A percentile compares a stretch with the other conserved stretches of the same genome.
phyloP scores from a whole-genome alignment of 2,329 filamentous ascomycete genomes.

The Penicillium sp. region DNA sequence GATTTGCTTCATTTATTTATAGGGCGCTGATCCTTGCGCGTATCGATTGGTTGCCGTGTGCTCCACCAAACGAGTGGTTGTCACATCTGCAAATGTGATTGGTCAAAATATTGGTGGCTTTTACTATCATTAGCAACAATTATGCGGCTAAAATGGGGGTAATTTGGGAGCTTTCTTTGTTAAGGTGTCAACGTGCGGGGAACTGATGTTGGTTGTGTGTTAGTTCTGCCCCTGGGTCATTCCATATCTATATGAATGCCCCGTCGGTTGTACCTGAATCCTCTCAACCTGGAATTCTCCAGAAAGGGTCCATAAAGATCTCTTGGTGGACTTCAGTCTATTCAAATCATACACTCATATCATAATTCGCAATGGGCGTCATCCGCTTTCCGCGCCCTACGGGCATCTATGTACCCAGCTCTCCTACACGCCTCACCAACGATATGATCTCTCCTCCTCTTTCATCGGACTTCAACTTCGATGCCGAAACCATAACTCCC shows the following conservation, averaged over 20 bases:
- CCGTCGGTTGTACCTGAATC: not conserved
- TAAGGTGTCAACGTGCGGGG: constrained; percentile 16
- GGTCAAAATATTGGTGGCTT: not conserved
- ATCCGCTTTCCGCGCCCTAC: constrained; percentile 36
- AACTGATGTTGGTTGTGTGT: constrained; percentile 3
- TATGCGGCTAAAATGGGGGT: constrained; percentile 12
- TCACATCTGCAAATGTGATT: constrained; percentile 7
- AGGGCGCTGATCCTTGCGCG: not conserved
- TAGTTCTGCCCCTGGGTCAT: not conserved
- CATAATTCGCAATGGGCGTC: constrained; percentile 30
- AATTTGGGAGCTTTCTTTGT: constrained; percentile 14
- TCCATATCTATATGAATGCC: constrained; percentile 17
- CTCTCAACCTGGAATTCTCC: constrained; percentile 1
- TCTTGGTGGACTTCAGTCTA: not conserved
- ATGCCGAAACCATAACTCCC: constrained; percentile 36
- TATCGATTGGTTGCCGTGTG: not conserved
- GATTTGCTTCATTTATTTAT: not conserved
- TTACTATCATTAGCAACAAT: constrained; percentile 24
- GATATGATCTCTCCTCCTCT: constrained; percentile 45
- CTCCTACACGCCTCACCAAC: constrained; percentile 36
- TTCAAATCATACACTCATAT: not conserved
- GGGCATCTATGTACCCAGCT: constrained; percentile 37
- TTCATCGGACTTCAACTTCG: constrained; percentile 38
- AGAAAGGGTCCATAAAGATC: not conserved
- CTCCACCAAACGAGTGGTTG: not conserved